Conservation (phyloP, 2,329 filamentous ascomycete species). For the Penicillium palitans region DNA sequence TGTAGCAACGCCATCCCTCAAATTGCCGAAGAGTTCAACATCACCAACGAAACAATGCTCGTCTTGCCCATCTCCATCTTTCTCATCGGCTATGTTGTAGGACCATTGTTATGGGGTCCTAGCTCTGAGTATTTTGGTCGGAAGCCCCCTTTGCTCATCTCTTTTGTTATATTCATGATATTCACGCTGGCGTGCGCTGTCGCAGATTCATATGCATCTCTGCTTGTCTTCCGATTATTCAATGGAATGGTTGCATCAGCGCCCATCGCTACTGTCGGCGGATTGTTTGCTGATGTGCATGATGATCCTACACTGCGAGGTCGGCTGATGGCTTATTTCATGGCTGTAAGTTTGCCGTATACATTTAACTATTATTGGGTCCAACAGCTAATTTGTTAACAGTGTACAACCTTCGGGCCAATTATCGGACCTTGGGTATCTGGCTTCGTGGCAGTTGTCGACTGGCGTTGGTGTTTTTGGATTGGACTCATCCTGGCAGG, state of each 20-base stretch:
- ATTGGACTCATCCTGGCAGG: slow-evolving; percentile 67
- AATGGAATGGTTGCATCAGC: slow-evolving; percentile 47
- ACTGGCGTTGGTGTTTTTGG: slow-evolving; percentile 56
- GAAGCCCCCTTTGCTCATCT: slow-evolving; percentile 47
- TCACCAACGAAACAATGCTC: slow-evolving; percentile 35
- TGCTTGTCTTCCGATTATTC: slow-evolving; percentile 49
- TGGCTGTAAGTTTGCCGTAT: slow-evolving; percentile 35
- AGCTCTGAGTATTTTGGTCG: slow-evolving; percentile 48
- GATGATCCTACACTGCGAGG: slow-evolving; percentile 47
- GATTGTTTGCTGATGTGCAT: slow-evolving; percentile 52
- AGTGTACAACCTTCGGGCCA: slow-evolving; percentile 45
- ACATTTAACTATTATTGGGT: background rate
- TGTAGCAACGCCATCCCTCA: slow-evolving; percentile 41
- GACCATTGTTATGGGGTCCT: slow-evolving; percentile 47
- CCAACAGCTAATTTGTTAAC: slow-evolving; percentile 7
- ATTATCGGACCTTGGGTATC: slow-evolving; percentile 48
- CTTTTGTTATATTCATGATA: slow-evolving; percentile 49
- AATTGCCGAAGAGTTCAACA: slow-evolving; percentile 39
- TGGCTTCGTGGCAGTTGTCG: slow-evolving; percentile 46
- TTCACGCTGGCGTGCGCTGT: slow-evolving; percentile 49
- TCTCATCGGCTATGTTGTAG: slow-evolving; percentile 45
- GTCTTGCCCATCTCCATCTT: slow-evolving; percentile 45
- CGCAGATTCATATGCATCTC: slow-evolving; percentile 42
- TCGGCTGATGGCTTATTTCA: slow-evolving; percentile 44
- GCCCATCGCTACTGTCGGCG: slow-evolving; percentile 47